Base-by-base conservation (phyloP, 176 grass and related monocot genomes). In the Alloteropsis semialata region DNA sequence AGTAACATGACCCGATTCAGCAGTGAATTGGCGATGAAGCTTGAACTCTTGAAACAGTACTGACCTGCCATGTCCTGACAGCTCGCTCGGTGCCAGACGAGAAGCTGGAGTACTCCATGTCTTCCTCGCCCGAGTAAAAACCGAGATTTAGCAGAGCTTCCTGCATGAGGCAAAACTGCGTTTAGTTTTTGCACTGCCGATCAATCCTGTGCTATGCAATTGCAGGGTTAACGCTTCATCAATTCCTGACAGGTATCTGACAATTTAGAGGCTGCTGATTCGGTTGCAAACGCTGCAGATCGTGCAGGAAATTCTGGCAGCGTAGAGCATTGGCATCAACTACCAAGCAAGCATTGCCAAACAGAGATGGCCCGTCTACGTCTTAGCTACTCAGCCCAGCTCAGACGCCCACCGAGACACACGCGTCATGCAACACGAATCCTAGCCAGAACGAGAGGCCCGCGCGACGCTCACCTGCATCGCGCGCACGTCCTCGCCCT, bases 41-140 rank as follows among this genome's bases (percentile, higher is more conserved):
- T 24, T 34, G 28, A 33, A 17, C 41, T 36, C 12, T 24, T 34
- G 28, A 33, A 17, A 41, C 42, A 84, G 6, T 46, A 69, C 66
- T 85, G 30, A 91, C 96, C 91, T 99, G 93, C 96, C 96, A 99
- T 36, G 96, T 96, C 89, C 92, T 99, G 5, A 99, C 93, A 38
- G 93, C 93, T 90, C 93, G 89, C 43, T 92, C 91, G 5, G 96
- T 99, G 41, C 85, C 93, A 61, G 73, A 81, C 19, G 96, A 99
- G 51, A 99, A 99, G 85, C 76, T 89, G 54, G 81, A 93, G 80
- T 73, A 96, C 72, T 99, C 96, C 63, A 69, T 96, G 81, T 99
- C 93, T 62, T 99, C 93, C 80, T 99, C 96, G 5, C 96, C 96
- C 18, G 89, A 96, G 86, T 96, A 99, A 33, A 93, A 99, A 6